Evolutionary conservation across 352 stramenopile species (phyloP).

Genomic region (Phytopythium delawarense): DNA sequence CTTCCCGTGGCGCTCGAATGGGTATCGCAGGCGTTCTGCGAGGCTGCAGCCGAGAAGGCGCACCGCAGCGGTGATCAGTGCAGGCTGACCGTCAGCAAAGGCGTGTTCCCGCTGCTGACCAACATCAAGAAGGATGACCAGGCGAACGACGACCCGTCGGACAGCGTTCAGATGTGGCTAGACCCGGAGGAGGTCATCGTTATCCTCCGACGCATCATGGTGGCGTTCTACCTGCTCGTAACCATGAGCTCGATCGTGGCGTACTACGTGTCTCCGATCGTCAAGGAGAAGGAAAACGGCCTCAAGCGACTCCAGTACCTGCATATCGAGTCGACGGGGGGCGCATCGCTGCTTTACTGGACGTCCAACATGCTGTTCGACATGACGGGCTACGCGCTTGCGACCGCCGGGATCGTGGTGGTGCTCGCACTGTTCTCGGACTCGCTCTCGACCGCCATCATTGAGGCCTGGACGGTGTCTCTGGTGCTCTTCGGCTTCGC

Average conservation of each 20-base stretch:
- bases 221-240: slow-evolving; percentile 81
- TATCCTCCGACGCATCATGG: slow-evolving; percentile 85
- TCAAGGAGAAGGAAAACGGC: slow-evolving; percentile 66
- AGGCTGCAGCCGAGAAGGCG: slow-evolving; percentile 16
- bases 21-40: slow-evolving; percentile 61
- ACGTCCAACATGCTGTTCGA: slow-evolving; percentile 65
- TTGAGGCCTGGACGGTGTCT: slow-evolving; percentile 30
- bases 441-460: slow-evolving; percentile 25
- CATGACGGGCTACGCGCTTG: slow-evolving; percentile 36
- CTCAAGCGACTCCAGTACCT: slow-evolving; percentile 74
- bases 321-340: slow-evolving; percentile 40
- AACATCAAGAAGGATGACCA: slow-evolving; percentile 10
- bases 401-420: slow-evolving; percentile 24
- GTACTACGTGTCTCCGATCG: slow-evolving; percentile 59
- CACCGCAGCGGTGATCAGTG: slow-evolving; percentile 26
- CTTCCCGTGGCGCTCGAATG: slow-evolving; percentile 59
- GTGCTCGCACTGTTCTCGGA: slow-evolving; percentile 34
- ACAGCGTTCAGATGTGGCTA: slow-evolving; percentile 10
- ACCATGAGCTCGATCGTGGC: slow-evolving; percentile 58
- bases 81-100: slow-evolving; percentile 44
- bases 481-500: slow-evolving; percentile 44
- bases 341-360: slow-evolving; percentile 64
- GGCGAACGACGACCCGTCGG: slow-evolving; percentile 3
- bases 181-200: slow-evolving; percentile 29
- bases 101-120: slow-evolving; percentile 35